Conservation (phyloP, 139 green algal species). For the Penium margaritaceum region DNA sequence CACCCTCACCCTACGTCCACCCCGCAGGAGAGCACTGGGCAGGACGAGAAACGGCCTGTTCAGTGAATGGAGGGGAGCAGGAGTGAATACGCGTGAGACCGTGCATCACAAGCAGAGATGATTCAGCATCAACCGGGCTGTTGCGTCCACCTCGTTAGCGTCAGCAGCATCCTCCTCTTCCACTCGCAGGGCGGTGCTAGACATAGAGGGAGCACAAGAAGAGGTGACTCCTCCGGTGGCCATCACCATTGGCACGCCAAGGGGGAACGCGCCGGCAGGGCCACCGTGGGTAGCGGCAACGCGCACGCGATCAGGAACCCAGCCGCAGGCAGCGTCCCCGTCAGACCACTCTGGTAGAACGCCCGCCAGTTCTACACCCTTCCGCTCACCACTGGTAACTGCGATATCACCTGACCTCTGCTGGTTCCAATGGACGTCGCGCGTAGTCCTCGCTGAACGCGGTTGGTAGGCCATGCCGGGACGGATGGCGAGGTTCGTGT, state of each 20-base stretch:
- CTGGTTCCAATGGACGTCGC: neutral
- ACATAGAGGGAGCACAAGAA: no score
- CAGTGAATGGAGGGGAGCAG: no score
- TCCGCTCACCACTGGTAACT: no score
- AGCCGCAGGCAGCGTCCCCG: no score
- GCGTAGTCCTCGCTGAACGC: neutral
- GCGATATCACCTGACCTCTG: neutral
- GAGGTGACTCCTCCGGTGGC: neutral
- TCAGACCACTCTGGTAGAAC: neutral
- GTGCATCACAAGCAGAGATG: constrained; percentile 5
- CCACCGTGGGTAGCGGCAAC: no score
- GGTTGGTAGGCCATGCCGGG: constrained; percentile 29
- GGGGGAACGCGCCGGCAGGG: neutral
- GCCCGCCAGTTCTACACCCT: neutral
- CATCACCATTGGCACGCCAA: neutral
- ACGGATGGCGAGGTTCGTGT: constrained; percentile 22
- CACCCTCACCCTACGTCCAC: no score
- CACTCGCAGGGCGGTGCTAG: no score
- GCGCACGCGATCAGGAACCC: no score
- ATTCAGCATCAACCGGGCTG: neutral
- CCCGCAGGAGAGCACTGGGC: no score
- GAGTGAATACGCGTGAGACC: no score
- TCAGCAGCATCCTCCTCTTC: neutral
- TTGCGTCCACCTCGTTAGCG: neutral
- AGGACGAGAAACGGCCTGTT: no score